Conservation (phyloP, 164 flowering plant species). For the grape (Vitis vinifera) region DNA sequence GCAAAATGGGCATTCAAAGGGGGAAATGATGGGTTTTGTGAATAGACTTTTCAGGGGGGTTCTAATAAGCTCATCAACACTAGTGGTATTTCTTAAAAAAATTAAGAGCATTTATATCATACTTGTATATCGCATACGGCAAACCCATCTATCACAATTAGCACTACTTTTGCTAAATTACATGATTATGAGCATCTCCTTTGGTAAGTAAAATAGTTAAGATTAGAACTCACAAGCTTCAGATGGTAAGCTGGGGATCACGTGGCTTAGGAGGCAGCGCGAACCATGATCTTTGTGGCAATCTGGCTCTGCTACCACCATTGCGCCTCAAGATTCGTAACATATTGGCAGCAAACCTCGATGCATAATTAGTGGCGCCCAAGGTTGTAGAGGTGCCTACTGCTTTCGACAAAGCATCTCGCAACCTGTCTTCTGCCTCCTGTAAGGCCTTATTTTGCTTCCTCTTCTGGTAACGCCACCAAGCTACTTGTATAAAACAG, state of each 20-base stretch:
- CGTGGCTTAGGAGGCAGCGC: constrained; percentile 47
- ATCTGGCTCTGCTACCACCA: constrained; percentile 12
- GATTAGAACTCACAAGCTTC: not conserved
- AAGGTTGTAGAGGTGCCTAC: constrained; percentile 32
- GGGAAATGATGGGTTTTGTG: too few relatives aligned
- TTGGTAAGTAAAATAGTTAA: too few relatives aligned
- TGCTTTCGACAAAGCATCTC: constrained; percentile 29
- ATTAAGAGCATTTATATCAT: too few relatives aligned
- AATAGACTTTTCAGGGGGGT: too few relatives aligned
- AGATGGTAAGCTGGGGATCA: constrained; percentile 28
- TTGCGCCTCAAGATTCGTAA: constrained; percentile 23
- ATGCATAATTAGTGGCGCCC: constrained; percentile 44
- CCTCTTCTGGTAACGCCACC: constrained; percentile 58
- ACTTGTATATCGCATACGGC: not conserved
- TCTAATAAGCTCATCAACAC: too few relatives aligned
- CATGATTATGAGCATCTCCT: too few relatives aligned
- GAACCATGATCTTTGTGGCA: constrained; percentile 21
- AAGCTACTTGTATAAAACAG: constrained; percentile 76
- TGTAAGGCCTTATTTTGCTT: constrained; percentile 35
- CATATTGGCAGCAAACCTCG: constrained; percentile 49
- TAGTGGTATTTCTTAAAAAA: too few relatives aligned
- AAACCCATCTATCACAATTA: too few relatives aligned
- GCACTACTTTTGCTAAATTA: too few relatives aligned
- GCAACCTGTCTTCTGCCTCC: constrained; percentile 44
- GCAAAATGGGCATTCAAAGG: too few relatives aligned